phyloP scores from a whole-genome alignment of 768 basidiomycete species.

The Tephrocybe sp. region DNA sequence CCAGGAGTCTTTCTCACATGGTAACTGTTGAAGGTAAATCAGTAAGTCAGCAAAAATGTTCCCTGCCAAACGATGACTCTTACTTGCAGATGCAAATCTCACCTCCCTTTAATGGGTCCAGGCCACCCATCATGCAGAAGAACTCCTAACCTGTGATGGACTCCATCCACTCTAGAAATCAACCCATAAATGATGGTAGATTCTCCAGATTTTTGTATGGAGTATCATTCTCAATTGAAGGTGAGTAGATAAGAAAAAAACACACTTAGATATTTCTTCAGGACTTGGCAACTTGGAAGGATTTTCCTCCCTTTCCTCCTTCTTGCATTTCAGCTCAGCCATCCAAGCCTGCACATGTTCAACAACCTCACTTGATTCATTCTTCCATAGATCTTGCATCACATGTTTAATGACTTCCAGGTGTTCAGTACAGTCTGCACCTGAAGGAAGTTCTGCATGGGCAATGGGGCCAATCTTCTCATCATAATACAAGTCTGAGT shows the following conservation, averaged over 20 bases:
- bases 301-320: not conserved
- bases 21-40: not conserved
- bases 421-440: not conserved
- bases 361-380: not conserved
- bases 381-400: not conserved
- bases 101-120: not conserved
- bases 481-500: constrained; percentile 7
- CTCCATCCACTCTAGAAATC: not conserved
- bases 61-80: no score
- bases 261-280: constrained; percentile 1
- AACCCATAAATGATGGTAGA: not conserved
- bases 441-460: not conserved
- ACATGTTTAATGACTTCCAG: not conserved
- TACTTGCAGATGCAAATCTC: not conserved
- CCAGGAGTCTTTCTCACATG: not conserved
- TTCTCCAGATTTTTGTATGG: not conserved
- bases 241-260: not conserved
- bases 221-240: not conserved
- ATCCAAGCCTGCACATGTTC: not conserved
- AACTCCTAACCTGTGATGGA: not conserved
- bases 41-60: not conserved
- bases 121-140: not conserved
- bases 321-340: constrained; percentile 1
- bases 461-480: not conserved
- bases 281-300: not conserved